phyloP scores from a whole-genome alignment of 1,284 basidiomycete species.

The Phellopilus nigrolimitatus region DNA sequence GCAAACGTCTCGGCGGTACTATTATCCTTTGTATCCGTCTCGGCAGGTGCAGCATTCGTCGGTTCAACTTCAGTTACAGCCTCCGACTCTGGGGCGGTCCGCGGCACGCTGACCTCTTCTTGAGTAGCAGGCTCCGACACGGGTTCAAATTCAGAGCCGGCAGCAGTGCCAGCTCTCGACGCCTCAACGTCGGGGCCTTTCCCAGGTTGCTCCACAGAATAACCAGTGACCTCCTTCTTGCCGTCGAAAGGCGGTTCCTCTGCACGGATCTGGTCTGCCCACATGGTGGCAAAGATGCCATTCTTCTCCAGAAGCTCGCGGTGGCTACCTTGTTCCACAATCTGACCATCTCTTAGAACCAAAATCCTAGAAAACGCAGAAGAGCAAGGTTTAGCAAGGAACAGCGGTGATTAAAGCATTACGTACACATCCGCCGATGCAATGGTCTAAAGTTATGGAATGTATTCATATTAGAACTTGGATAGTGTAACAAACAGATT shows the following conservation, averaged over 20 bases:
- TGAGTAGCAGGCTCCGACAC: conserved; percentile 24
- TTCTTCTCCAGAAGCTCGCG: conserved; percentile 64
- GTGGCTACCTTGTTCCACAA: conserved; percentile 75
- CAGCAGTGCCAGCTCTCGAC: conserved; percentile 23
- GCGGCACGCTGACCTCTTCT: conserved; percentile 5
- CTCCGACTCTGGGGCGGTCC: conserved; percentile 14
- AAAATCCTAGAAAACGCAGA: conserved; percentile 52
- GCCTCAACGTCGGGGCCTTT: conserved; percentile 16
- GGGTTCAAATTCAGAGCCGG: conserved; percentile 25
- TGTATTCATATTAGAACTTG: conserved; percentile 22
- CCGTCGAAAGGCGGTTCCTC: conserved; percentile 35
- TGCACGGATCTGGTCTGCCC: conserved; percentile 70
- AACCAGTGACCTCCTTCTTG: conserved; percentile 41
- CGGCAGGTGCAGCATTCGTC: conserved; percentile 2
- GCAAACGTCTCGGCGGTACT: not conserved
- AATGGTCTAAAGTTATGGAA: conserved; percentile 64
- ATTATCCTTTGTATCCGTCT: conserved; percentile 3
- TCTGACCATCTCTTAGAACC: conserved; percentile 76
- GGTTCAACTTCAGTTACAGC: conserved; percentile 7
- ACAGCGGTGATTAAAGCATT: conserved; percentile 27
- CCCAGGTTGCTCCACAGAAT: conserved; percentile 28
- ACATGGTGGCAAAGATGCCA: conserved; percentile 76
- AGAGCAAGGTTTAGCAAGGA: conserved; percentile 8
- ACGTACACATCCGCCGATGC: conserved; percentile 66
- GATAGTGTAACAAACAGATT: conserved; percentile 12